Evolutionary conservation across 108 stramenopile genomes (phyloP).

Genomic region (Discostella stelligeroides): DNA sequence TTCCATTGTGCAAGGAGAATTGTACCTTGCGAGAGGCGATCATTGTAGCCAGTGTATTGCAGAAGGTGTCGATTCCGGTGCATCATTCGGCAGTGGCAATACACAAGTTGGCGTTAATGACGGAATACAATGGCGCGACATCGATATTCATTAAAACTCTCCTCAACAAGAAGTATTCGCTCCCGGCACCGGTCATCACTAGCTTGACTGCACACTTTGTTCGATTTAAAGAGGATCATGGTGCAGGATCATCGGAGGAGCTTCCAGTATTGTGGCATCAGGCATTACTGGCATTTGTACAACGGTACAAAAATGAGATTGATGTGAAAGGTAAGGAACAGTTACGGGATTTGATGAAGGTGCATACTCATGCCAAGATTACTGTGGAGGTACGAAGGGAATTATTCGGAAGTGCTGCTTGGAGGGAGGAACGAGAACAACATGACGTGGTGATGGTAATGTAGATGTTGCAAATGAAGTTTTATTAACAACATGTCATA

Average conservation of each 20-base stretch:
- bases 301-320: constrained; percentile 94
- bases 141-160: constrained; percentile 92
- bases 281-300: constrained; percentile 89
- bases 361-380: constrained; percentile 93
- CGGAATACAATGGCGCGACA: constrained; percentile 91
- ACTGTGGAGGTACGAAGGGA: constrained; percentile 96
- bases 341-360: constrained; percentile 81
- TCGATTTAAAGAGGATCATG: constrained; percentile 68
- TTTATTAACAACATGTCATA: too few relatives aligned
- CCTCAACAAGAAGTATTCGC: constrained; percentile 97
- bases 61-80: constrained; percentile 93
- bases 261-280: constrained; percentile 99
- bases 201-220: constrained; percentile 92
- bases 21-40: constrained; percentile 97
- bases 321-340: constrained; percentile 80
- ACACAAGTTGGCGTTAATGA: constrained; percentile 92
- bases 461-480: too few relatives aligned
- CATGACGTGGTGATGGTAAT: too few relatives aligned
- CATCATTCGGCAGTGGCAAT: constrained; percentile 98
- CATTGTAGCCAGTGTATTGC: constrained; percentile 93
- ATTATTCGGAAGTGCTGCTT: constrained; percentile 87
- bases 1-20: constrained; percentile 90
- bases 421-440: constrained; percentile 68
- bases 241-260: constrained; percentile 46
- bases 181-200: constrained; percentile 93